phyloP scores from a whole-genome alignment of 2,329 filamentous ascomycete species.

The Hypoxylon sp. region DNA sequence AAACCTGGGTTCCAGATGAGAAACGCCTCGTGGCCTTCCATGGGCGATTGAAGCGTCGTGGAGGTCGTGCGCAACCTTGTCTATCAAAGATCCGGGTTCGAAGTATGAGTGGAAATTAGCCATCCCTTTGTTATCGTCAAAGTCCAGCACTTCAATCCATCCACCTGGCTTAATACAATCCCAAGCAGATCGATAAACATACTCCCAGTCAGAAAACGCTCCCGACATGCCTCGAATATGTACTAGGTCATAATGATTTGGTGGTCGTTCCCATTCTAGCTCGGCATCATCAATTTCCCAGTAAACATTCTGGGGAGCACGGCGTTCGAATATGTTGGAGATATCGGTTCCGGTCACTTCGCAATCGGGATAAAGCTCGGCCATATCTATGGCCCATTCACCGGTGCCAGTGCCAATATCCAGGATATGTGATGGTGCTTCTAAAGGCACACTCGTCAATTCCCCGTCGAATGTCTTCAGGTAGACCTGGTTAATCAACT shows the following conservation, averaged over 20 bases:
- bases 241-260: slow-evolving; percentile 67
- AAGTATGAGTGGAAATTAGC: slow-evolving; percentile 57
- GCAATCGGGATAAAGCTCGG: slow-evolving; percentile 64
- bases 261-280: slow-evolving; percentile 66
- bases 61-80: slow-evolving; percentile 57
- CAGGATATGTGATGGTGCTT: slow-evolving; percentile 60
- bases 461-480: slow-evolving; percentile 63
- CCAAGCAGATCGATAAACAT: slow-evolving; percentile 66
- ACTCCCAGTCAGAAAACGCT: slow-evolving; percentile 67
- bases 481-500: slow-evolving; percentile 73
- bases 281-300: slow-evolving; percentile 72
- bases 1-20: slow-evolving; percentile 60
- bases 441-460: slow-evolving; percentile 59
- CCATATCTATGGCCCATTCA: slow-evolving; percentile 65
- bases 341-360: slow-evolving; percentile 71
- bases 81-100: slow-evolving; percentile 60
- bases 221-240: slow-evolving; percentile 69
- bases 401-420: slow-evolving; percentile 72
- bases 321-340: slow-evolving; percentile 68
- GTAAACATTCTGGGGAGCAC: slow-evolving; percentile 69
- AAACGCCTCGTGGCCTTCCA: slow-evolving; percentile 60
- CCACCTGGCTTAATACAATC: slow-evolving; percentile 68
- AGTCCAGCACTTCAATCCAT: slow-evolving; percentile 68
- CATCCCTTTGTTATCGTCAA: slow-evolving; percentile 60
- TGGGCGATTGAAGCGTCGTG: slow-evolving; percentile 58